Conservation (phyloP, 1,284 basidiomycete genomes). For the Stereum hirsutum region DNA sequence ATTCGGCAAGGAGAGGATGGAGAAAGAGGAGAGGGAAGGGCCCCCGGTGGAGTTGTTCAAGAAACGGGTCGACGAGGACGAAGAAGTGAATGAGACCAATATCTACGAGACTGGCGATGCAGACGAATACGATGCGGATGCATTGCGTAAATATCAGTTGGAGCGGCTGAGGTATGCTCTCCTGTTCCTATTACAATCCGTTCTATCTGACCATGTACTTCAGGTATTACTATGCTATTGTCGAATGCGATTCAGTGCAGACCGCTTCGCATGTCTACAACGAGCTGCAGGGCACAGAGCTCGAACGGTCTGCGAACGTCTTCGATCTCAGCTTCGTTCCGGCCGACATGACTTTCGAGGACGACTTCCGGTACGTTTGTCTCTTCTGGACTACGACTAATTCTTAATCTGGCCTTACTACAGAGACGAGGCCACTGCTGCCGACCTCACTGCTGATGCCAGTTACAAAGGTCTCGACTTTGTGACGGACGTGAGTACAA, state of each 20-base stretch:
- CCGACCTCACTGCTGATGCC: slow-evolving; percentile 42
- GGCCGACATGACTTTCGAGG: slow-evolving; percentile 86
- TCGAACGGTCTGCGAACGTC: slow-evolving; percentile 95
- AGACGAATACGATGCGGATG: slow-evolving; percentile 81
- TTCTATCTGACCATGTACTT: slow-evolving; percentile 5
- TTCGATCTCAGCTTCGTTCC: slow-evolving; percentile 94
- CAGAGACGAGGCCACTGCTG: slow-evolving; percentile 78
- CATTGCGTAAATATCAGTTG: slow-evolving; percentile 87
- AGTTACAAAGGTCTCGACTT: slow-evolving; percentile 84
- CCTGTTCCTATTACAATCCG: slow-evolving; percentile 4
- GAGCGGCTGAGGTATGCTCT: slow-evolving; percentile 81
- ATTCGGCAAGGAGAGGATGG: slow-evolving; percentile 89
- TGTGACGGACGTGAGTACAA: slow-evolving; percentile 84
- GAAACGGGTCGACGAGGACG: slow-evolving; percentile 27
- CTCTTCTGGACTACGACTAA: neutral
- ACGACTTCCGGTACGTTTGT: slow-evolving; percentile 55
- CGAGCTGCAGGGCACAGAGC: slow-evolving; percentile 91
- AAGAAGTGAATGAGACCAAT: slow-evolving; percentile 55
- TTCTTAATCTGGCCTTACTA: slow-evolving; percentile 5
- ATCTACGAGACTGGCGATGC: slow-evolving; percentile 63
- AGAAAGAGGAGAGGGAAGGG: slow-evolving; percentile 82
- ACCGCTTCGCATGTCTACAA: slow-evolving; percentile 78
- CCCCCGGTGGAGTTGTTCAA: slow-evolving; percentile 85
- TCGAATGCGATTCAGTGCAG: slow-evolving; percentile 77
- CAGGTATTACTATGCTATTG: slow-evolving; percentile 96